Conservation (phyloP, 2,329 filamentous ascomycete species). For the Huntiella abstrusa region DNA sequence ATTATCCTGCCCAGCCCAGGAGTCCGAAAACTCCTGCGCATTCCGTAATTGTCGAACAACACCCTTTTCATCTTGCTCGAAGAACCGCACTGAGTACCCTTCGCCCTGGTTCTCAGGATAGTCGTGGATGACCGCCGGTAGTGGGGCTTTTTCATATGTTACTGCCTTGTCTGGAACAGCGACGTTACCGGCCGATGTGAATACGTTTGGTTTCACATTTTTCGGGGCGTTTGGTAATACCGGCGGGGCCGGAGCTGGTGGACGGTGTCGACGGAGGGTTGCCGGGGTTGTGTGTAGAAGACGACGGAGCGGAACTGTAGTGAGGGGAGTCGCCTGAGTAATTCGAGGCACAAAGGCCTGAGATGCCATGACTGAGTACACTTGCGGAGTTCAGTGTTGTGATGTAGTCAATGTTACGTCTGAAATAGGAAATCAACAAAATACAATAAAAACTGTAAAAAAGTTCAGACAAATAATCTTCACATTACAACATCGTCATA, state of each 20-base stretch:
- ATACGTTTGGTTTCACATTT: background rate
- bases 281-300: background rate
- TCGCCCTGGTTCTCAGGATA: constrained; percentile 6
- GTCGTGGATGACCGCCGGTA: constrained; percentile 11
- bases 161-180: constrained; percentile 4
- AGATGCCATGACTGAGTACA: constrained; percentile 5
- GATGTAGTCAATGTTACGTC: too few relatives aligned
- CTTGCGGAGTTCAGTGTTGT: too few relatives aligned
- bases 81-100: constrained; percentile 15
- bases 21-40: constrained; percentile 23
- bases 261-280: background rate
- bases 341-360: constrained; percentile 10
- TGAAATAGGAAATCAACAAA: too few relatives aligned
- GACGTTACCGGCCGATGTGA: background rate
- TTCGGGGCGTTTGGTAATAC: too few relatives aligned
- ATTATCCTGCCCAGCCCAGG: constrained; percentile 19
- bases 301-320: constrained; percentile 1
- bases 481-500: too few relatives aligned
- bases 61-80: constrained; percentile 23
- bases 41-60: constrained; percentile 20
- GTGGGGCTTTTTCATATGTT: constrained; percentile 6
- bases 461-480: too few relatives aligned
- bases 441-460: too few relatives aligned
- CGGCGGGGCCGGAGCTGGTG: background rate
- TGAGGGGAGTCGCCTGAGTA: constrained; percentile 7